Evolutionary conservation across 208 protist genomes (phyloP), one percentile per base, ranked within the genome.

Genomic region (Trypanosoma scelopori): DNA sequence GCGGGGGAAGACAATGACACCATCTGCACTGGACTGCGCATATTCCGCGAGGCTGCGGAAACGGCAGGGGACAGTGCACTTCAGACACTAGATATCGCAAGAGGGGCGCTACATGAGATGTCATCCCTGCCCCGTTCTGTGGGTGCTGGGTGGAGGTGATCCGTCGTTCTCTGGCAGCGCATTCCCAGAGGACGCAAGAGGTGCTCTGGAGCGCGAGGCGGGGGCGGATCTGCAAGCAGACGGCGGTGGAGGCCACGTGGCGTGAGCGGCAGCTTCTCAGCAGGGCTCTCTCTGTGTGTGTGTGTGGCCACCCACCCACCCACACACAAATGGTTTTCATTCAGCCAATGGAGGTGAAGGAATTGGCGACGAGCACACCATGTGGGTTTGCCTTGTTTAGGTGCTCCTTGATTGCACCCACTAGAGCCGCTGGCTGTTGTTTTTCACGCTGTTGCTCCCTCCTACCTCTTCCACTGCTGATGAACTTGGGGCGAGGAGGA

Each of bases 11-110:
- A 12, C 1, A 32, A 42, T 53, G 42, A 11, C 28, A 43, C 43
- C 52, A 61, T 59, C 18, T 61, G 18, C 22, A 25, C 18, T 53
- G 63, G 39, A 15, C 25, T 71, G 49, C 66, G 57, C 4, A 50
- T 57, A 16, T 71, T 71, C 41, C 55, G 66, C n/a, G 57, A 65
- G 41, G 66, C 66, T 15, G 45, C 57, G 4, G 49, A 55, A 37
- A 46, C 18, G 5, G 41, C 39, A 30, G 3, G 57, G 25, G 27
- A 71, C 20, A 42, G 39, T 50, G 66, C 57, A 22, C 57, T 71
- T 3, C 27, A 50, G n/a, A 50, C 57, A 20, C 27, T 71, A 9
- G 22, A 5, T 45, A 18, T 69, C 22, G 63, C 55, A n/a, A 71
- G 45, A 43, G n/a, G 32, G 41, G 12, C 42, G 20, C 25, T 63